Evolutionary conservation across 805 yeast species (phyloP).

Genomic region (Schizosaccharomyces lindneri): DNA sequence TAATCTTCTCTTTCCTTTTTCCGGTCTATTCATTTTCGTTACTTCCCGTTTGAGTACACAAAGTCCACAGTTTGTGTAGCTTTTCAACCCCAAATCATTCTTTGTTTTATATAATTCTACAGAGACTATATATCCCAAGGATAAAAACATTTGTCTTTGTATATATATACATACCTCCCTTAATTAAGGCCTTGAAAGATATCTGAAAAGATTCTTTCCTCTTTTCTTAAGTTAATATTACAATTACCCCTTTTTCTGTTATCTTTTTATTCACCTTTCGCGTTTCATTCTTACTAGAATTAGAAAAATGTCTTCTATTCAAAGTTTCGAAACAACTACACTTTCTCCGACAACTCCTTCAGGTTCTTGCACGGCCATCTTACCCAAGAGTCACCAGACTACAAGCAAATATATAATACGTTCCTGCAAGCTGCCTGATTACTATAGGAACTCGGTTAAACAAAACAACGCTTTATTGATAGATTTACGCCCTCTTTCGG

Average conservation of each 20-base stretch:
- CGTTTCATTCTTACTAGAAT: too few species aligned
- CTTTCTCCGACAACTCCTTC: neutral
- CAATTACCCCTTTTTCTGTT: neutral
- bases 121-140: too few species aligned
- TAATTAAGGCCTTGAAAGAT: neutral
- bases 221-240: neutral
- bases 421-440: neutral
- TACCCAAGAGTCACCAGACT: neutral
- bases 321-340: neutral
- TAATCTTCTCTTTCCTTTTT: neutral
- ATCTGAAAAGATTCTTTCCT: neutral
- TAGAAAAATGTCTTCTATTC: neutral
- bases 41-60: too few species aligned
- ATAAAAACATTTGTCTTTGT: too few species aligned
- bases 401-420: neutral
- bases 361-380: neutral
- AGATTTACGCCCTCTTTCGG: slow-evolving; percentile 65
- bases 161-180: neutral
- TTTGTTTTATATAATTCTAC: too few species aligned
- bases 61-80: too few species aligned
- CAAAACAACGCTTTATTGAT: slow-evolving; percentile 20
- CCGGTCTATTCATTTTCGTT: too few species aligned
- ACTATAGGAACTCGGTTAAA: neutral
- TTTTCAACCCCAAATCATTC: too few species aligned
- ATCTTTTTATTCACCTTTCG: too few species aligned